Conservation (phyloP, 768 basidiomycete species). For the Cystofilobasidium capitatum region DNA sequence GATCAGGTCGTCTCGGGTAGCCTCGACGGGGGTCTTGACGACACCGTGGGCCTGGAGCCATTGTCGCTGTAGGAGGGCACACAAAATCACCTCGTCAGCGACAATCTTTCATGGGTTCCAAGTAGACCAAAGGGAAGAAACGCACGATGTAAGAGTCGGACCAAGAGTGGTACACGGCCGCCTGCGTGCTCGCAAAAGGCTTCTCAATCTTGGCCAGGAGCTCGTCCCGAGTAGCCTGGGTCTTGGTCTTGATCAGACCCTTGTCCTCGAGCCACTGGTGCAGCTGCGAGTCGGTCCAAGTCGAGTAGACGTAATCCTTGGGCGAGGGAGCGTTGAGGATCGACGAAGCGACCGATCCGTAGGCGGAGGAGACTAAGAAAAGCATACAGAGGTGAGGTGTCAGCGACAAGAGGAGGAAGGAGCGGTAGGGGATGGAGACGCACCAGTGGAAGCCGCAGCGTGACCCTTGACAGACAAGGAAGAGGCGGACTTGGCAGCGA, state of each 20-base stretch:
- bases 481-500: conserved; percentile 30
- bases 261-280: conserved; percentile 22
- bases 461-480: conserved; percentile 24
- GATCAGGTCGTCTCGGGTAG: conserved; percentile 52
- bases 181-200: conserved; percentile 53
- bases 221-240: conserved; percentile 55
- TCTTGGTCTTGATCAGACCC: conserved; percentile 32
- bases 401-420: conserved; percentile 2
- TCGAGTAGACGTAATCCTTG: conserved; percentile 79
- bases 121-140: neutral
- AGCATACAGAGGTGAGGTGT: neutral
- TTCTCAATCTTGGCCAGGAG: conserved; percentile 59
- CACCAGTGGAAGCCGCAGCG: conserved; percentile 28
- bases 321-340: conserved; percentile 39
- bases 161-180: conserved; percentile 73
- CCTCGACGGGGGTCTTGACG: conserved; percentile 55
- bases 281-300: conserved; percentile 74
- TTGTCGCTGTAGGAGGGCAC: conserved; percentile 47
- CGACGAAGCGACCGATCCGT: conserved; percentile 37
- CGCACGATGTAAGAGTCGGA: conserved; percentile 69
- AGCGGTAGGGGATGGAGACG: neutral
- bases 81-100: conserved; percentile 3
- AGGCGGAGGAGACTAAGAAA: conserved; percentile 3
- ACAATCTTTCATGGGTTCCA: neutral
- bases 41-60: conserved; percentile 77